These are phyloP conservation scores for Ustilago loliicola DNA, from an alignment of 1,284 basidiomycete genomes.

Conservation along the genomic window DNA sequence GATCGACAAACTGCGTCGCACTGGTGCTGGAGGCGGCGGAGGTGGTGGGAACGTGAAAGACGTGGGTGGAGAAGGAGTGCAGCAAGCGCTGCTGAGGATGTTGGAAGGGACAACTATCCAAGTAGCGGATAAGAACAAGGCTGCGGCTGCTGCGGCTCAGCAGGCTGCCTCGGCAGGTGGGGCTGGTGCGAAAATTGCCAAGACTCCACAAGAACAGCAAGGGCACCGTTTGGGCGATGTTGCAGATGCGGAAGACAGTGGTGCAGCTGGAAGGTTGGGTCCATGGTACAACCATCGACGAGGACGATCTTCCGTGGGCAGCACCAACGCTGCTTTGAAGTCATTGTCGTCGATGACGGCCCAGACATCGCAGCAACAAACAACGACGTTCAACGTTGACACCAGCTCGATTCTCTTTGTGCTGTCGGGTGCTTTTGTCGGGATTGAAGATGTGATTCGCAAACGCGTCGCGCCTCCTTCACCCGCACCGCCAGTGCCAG, in stretches of 20 bases:
- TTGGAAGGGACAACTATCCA: conserved; percentile 90
- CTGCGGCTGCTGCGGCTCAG: conserved; percentile 12
- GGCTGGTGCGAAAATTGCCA: neutral
- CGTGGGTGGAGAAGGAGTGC: conserved; percentile 95
- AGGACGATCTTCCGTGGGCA: neutral
- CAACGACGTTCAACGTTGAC: conserved; percentile 81
- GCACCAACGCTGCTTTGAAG: neutral
- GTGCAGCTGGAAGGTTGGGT: conserved; percentile 14
- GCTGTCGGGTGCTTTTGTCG: conserved; percentile 89
- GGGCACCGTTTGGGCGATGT: neutral
- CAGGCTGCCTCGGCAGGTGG: neutral
- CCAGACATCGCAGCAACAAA: neutral
- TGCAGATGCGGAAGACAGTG: neutral
- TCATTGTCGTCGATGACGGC: neutral
- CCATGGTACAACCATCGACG: conserved; percentile 36
- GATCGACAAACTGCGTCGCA: conserved; percentile 85
- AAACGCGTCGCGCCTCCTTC: conserved; percentile 17
- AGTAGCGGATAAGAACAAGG: conserved; percentile 73
- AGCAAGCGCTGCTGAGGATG: conserved; percentile 89
- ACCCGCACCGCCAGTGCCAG: neutral
- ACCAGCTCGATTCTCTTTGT: conserved; percentile 74
- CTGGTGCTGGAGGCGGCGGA: conserved; percentile 61
- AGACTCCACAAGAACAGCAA: neutral
- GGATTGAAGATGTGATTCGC: conserved; percentile 80
- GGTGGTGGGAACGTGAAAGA: conserved; percentile 80